Conservation (phyloP, 768 basidiomycete genomes). For the Thelephora ganbajun region DNA sequence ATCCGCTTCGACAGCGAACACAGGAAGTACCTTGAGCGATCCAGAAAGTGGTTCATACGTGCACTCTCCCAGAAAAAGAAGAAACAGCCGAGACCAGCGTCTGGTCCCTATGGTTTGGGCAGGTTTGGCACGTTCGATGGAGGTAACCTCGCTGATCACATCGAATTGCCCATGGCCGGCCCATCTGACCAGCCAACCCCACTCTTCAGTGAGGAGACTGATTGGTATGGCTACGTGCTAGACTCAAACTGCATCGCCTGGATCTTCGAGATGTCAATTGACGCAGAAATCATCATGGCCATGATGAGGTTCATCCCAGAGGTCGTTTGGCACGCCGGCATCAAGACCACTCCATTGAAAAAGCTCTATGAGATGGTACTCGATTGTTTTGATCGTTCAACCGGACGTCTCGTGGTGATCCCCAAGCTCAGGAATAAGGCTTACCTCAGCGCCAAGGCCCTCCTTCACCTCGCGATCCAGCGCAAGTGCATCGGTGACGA, state of each 20-base stretch:
- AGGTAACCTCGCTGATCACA: not conserved
- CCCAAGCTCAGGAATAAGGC: not conserved
- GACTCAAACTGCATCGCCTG: constrained; percentile 6
- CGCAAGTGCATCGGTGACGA: not conserved
- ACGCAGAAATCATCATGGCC: constrained; percentile 7
- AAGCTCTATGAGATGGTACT: not conserved
- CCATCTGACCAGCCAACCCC: no score
- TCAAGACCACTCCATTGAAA: not conserved
- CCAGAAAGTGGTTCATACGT: not conserved
- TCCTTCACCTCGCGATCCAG: not conserved
- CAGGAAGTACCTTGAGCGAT: not conserved
- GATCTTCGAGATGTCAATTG: constrained; percentile 11
- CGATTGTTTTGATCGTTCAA: not conserved
- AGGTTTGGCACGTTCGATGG: not conserved
- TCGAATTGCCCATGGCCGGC: not conserved
- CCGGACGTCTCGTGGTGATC: not conserved
- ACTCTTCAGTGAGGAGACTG: not conserved
- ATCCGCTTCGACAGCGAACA: not conserved
- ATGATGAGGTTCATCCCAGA: constrained; percentile 7
- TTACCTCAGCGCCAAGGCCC: not conserved
- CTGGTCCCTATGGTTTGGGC: not conserved
- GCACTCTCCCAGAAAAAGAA: not conserved
- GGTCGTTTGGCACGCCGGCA: constrained; percentile 6
- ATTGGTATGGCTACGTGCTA: not conserved
- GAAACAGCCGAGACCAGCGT: no score